Evolutionary conservation across 2,329 filamentous ascomycete genomes (phyloP).

Genomic region (Thelonectria blattea): DNA sequence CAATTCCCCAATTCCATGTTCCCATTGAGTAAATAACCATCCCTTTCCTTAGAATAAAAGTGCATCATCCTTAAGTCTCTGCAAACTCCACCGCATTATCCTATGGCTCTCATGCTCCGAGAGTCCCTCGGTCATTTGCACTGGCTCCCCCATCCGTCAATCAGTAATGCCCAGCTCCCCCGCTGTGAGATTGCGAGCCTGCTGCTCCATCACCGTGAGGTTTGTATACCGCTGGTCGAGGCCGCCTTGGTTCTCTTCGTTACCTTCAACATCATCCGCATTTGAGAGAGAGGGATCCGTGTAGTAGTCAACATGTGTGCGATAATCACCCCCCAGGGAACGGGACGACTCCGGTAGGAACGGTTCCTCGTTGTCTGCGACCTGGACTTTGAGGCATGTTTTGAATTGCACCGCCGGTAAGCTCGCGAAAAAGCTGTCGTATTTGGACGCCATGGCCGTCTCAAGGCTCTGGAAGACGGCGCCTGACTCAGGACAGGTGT

Average conservation of each 20-base stretch:
- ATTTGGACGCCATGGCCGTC: conserved; percentile 10
- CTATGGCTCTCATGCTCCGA: too few species aligned
- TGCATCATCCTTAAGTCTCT: too few species aligned
- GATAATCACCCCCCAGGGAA: conserved; percentile 2
- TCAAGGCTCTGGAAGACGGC: conserved; percentile 4
- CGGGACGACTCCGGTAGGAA: conserved; percentile 9
- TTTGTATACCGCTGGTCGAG: conserved; percentile 10
- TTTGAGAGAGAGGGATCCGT: neutral
- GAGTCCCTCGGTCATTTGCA: too few species aligned
- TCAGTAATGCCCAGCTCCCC: conserved; percentile 3
- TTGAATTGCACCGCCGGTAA: conserved; percentile 18
- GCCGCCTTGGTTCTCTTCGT: neutral
- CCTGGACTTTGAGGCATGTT: conserved; percentile 20
- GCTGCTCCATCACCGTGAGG: conserved; percentile 7
- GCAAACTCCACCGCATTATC: too few species aligned
- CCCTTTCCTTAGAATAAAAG: too few species aligned
- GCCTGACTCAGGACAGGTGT: conserved; percentile 2
- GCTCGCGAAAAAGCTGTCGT: conserved; percentile 18
- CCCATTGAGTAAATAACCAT: too few species aligned
- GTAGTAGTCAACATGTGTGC: conserved; percentile 13
- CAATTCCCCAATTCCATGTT: too few species aligned
- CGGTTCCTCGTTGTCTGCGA: conserved; percentile 14
- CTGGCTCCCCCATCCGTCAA: neutral
- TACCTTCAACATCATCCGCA: neutral
- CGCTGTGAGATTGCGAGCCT: conserved; percentile 5